Base-by-base conservation (phyloP, 176 grass and related monocot species). In the Zoysia pacifica region DNA sequence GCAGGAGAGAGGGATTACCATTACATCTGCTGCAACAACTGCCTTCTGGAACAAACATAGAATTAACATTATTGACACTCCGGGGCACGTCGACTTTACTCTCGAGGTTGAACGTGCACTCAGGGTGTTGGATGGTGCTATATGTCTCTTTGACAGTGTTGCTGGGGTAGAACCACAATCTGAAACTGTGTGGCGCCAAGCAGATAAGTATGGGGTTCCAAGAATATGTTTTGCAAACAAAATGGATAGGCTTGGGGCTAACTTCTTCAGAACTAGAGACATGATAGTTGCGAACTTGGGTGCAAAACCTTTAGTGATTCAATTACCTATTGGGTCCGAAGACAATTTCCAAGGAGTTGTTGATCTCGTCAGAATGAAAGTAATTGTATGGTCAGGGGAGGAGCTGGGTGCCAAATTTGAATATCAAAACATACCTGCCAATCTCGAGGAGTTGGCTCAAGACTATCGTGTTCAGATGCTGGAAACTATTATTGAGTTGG, bases 171-270 rank as follows among this genome's bases (percentile, higher is more conserved):
- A 98, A 63, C 95, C 95, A 67, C 92, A 98, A 85, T 98, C 95
- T 83, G 95, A 98, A 90, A 98, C 95, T 5, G 90, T 98, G 60
- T 98, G 95, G 95, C 91, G 95, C 70, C 95, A 98, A 80, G 95
- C 95, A 47, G 95, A 98, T 79, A 94, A 93, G 82, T 98, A 98
- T 69, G 95, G 92, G 14, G 95, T 98, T 83, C 95, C 92, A 38
- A 89, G 95, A 78, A 93, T 98, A 73, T 98, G 95, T 83, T 98
- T 98, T 60, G 90, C 94, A 74, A 98, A 98, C 39, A 98, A 98
- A 80, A 98, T 98, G 92, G 95, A 98, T 55, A 89, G 92, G 4
- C 91, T 94, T 77, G 95, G 95, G 20, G 95, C 95, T 73, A 98
- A 98, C 64, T 98, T 98, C 60, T 98, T 83, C 64, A 90, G 95